These are phyloP conservation scores for Phytophthora macrochlamydospora DNA, from an alignment of 352 stramenopile genomes.

Conservation along the genomic window DNA sequence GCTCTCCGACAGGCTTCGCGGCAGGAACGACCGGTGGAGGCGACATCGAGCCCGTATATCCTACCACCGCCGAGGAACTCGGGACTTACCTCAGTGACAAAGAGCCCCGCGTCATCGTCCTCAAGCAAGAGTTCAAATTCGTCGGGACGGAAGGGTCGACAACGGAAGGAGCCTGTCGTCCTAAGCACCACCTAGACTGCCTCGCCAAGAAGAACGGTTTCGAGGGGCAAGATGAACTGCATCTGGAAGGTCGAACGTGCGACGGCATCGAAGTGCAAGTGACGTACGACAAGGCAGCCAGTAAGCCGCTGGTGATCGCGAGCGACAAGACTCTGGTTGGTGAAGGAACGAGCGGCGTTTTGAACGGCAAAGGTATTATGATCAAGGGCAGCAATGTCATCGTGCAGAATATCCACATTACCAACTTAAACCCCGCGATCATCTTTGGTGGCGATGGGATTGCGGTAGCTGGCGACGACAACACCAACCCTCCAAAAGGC, in stretches of 20 bases:
- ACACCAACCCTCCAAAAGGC: neutral
- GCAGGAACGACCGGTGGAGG: conserved; percentile 43
- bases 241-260: conserved; percentile 34
- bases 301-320: conserved; percentile 22
- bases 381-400: conserved; percentile 48
- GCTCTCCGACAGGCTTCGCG: conserved; percentile 11
- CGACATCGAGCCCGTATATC: conserved; percentile 37
- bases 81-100: conserved; percentile 37
- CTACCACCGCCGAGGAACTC: conserved; percentile 43
- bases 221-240: conserved; percentile 49
- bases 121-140: conserved; percentile 56
- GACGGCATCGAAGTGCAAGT: conserved; percentile 28
- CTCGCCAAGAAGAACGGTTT: conserved; percentile 54
- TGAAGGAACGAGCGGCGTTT: conserved; percentile 32
- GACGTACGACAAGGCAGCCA: conserved; percentile 29
- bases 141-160: conserved; percentile 43
- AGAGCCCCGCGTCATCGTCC: conserved; percentile 48
- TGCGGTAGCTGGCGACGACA: conserved; percentile 15
- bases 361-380: conserved; percentile 39
- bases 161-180: conserved; percentile 48
- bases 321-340: conserved; percentile 45
- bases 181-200: conserved; percentile 40
- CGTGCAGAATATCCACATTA: conserved; percentile 55
- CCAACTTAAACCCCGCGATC: conserved; percentile 47
- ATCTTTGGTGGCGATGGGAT: conserved; percentile 35